Evolutionary conservation across 2,329 filamentous ascomycete genomes (phyloP).

Genomic region (Nannizziopsis barbatae): DNA sequence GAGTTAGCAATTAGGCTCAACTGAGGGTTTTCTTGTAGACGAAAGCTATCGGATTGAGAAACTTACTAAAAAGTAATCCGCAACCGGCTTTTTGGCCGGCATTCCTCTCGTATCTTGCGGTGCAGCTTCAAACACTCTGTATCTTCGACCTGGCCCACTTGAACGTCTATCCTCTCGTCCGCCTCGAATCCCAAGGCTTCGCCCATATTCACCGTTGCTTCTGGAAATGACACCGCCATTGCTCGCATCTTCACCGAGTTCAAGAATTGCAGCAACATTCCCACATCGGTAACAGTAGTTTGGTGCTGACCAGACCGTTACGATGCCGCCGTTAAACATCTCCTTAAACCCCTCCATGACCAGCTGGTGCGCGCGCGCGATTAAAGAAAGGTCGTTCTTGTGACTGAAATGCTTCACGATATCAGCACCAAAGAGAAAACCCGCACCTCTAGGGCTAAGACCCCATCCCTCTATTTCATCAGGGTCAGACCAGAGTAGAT

Average conservation of each 20-base stretch:
- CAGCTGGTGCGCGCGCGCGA: constrained; percentile 88
- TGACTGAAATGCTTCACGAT: constrained; percentile 96
- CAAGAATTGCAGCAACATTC: constrained; percentile 89
- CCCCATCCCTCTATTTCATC: constrained; percentile 98
- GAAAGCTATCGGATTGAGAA: not conserved
- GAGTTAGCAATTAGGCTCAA: not conserved
- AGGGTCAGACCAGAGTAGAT: constrained; percentile 93
- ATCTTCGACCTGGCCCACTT: constrained; percentile 71
- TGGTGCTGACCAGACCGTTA: constrained; percentile 96
- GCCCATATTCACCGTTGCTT: constrained; percentile 42
- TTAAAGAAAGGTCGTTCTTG: constrained; percentile 79
- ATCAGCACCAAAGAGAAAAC: constrained; percentile 85
- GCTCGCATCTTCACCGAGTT: constrained; percentile 78
- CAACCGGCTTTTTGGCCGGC: constrained; percentile 97
- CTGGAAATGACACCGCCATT: constrained; percentile 59
- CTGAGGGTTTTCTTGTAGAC: not conserved
- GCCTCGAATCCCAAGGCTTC: constrained; percentile 40
- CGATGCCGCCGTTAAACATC: constrained; percentile 93
- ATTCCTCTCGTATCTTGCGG: constrained; percentile 93
- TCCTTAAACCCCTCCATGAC: constrained; percentile 99
- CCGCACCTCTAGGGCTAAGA: constrained; percentile 81
- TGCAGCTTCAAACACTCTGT: constrained; percentile 91
- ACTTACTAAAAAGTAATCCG: constrained; percentile 75
- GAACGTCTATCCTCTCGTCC: constrained; percentile 34
- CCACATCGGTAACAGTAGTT: constrained; percentile 96